These are phyloP conservation scores for Lojkania enalia DNA, from an alignment of 2,329 filamentous ascomycete species.

Conservation along the genomic window DNA sequence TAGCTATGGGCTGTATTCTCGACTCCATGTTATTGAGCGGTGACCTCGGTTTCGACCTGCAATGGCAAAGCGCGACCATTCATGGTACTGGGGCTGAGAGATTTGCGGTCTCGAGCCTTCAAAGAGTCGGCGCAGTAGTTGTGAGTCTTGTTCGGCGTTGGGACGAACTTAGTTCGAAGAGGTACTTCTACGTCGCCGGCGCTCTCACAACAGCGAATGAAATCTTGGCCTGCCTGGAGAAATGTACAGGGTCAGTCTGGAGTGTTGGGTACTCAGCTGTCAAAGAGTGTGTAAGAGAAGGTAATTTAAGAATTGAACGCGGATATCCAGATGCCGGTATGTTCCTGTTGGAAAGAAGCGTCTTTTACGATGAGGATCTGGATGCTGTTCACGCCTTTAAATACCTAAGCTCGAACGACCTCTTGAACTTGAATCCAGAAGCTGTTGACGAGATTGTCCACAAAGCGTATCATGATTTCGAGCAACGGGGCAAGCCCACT, in stretches of 20 bases:
- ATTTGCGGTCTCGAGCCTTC: constrained; percentile 42
- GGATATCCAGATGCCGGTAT: constrained; percentile 46
- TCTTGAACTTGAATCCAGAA: constrained; percentile 24
- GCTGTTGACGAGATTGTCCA: constrained; percentile 21
- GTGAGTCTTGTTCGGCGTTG: constrained; percentile 33
- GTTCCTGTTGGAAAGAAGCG: constrained; percentile 44
- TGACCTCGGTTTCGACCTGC: constrained; percentile 43
- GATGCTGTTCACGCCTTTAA: constrained; percentile 30
- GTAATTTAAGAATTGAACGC: constrained; percentile 36
- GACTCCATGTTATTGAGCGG: constrained; percentile 38
- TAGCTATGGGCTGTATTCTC: constrained; percentile 41
- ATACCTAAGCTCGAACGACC: constrained; percentile 23
- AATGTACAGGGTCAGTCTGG: constrained; percentile 31
- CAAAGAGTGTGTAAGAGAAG: constrained; percentile 42
- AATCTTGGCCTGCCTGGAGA: constrained; percentile 35
- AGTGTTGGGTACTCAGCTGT: constrained; percentile 36
- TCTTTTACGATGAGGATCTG: constrained; percentile 41
- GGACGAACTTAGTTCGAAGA: constrained; percentile 39
- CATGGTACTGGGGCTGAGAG: constrained; percentile 40
- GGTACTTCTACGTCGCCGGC: constrained; percentile 42
- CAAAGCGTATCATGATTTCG: constrained; percentile 23
- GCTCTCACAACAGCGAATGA: constrained; percentile 37
- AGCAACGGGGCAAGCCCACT: constrained; percentile 28
- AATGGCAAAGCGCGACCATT: constrained; percentile 46
- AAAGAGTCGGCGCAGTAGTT: constrained; percentile 36